phyloP scores from a whole-genome alignment of 202 grass and related monocot species.

The Digitaria exilis region DNA sequence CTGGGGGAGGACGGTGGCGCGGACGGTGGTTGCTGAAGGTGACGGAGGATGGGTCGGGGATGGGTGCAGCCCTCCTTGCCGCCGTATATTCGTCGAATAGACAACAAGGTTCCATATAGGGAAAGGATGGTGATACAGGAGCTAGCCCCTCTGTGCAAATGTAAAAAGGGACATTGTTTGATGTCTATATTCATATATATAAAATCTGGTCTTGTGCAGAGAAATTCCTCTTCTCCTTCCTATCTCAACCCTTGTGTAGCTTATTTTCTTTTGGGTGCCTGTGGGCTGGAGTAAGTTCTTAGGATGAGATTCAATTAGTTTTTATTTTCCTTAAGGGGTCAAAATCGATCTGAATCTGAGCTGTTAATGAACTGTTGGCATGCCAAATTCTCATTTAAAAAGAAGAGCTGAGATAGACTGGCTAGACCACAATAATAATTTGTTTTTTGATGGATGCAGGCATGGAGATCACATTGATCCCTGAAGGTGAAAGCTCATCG shows the following conservation, averaged over 20 bases:
- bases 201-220: slow-evolving; percentile 65
- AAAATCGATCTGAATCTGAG: neutral
- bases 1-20: slow-evolving; percentile 80
- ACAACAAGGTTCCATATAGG: slow-evolving; percentile 61
- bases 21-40: slow-evolving; percentile 59
- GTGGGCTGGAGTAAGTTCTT: neutral
- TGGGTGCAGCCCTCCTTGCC: slow-evolving; percentile 73
- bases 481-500: neutral
- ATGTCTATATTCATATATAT: slow-evolving; percentile 83
- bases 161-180: slow-evolving; percentile 86
- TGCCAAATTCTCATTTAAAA: neutral
- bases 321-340: neutral
- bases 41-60: slow-evolving; percentile 72
- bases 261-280: neutral
- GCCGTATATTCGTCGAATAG: slow-evolving; percentile 73
- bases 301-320: neutral
- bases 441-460: neutral
- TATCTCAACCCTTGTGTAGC: neutral
- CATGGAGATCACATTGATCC: neutral
- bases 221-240: slow-evolving; percentile 7
- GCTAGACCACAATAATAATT: neutral
- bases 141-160: slow-evolving; percentile 85
- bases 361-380: neutral
- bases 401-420: neutral
- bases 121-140: slow-evolving; percentile 56